Base-by-base conservation (phyloP, 176 grass and related monocot genomes). In the Phoenix dactylifera region DNA sequence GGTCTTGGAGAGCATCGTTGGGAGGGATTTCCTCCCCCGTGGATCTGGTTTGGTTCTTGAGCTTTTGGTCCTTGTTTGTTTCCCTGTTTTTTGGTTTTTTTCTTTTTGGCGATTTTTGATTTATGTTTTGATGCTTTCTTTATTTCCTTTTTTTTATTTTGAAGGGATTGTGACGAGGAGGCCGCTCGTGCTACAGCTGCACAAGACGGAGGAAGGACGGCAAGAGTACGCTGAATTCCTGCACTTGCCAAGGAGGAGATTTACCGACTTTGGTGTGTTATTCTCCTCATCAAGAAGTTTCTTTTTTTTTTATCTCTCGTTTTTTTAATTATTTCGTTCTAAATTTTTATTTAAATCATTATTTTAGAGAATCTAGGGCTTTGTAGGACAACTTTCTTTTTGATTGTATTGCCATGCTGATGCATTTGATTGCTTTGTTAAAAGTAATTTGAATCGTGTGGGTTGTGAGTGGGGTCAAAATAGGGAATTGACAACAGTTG, bases 1-100 rank as follows among this genome's bases (percentile, higher is more conserved):
- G 14, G 78, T 90, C 26, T 64, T 90, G 63, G 87, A 90, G 67
- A 90, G 87, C 58, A 22, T 90, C 28, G 87, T 90, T 61, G 87
- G 75, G 48, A 68, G 62, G 22, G 87, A 90, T 51, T 90, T 90
- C 59, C 87, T 90, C 23, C 87, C 87, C 17, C 82, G 82, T 70
- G 87, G 87, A 55, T 90, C 87, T 53, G 87, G 87, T 90, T 35
- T 22, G 65, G 18, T 20, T 51, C 7, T 17, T 57, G 20, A 10
- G 22, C 19, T 57, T 57, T 56, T 20, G 3, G 0, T 49, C 4
- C 19, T 49, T 48, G 17, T 48, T 55, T 15, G 20, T 7, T 49
- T 19, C 32, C 39, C 48, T 60, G 3, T 60, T 30, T 7, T 60
- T 16, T 30, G 14, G 16, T 68, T 16, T 25, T 5, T 65, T 44